phyloP scores from a whole-genome alignment of 345 rosid genomes.

The Eucalyptus pauciflora region DNA sequence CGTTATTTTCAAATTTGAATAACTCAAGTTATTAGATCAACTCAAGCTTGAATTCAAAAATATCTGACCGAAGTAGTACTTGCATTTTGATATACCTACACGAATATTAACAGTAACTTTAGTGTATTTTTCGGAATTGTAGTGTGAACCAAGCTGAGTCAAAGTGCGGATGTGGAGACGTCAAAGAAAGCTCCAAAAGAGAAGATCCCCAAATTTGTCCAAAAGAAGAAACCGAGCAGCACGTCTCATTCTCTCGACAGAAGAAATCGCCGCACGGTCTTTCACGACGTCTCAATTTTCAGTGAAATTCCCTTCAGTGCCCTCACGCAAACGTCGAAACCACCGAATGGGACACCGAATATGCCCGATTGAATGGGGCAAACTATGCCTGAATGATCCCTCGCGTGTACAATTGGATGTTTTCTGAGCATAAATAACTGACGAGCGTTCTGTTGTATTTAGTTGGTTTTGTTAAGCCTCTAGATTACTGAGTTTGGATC shows the following conservation, averaged over 20 bases:
- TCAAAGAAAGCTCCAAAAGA: neutral
- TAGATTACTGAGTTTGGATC: no score
- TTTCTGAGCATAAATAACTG: neutral
- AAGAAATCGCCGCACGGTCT: neutral
- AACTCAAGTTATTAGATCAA: neutral
- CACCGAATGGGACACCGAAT: neutral
- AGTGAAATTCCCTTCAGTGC: neutral
- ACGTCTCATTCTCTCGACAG: neutral
- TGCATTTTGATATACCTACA: neutral
- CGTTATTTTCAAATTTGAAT: neutral
- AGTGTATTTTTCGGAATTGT: neutral
- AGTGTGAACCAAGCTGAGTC: neutral
- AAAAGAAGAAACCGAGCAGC: no score
- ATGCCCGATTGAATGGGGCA: neutral
- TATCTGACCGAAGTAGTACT: no score
- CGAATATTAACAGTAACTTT: rapidly evolving
- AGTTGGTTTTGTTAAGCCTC: no score
- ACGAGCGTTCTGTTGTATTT: neutral
- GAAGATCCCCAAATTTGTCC: neutral
- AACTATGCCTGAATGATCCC: no score
- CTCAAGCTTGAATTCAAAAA: neutral
- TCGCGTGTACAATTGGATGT: no score
- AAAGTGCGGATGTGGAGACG: neutral
- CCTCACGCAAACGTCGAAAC: neutral
- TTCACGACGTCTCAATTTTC: neutral